Evolutionary conservation across 257 asterid species (phyloP).

Genomic region (Lycium barbarum): DNA sequence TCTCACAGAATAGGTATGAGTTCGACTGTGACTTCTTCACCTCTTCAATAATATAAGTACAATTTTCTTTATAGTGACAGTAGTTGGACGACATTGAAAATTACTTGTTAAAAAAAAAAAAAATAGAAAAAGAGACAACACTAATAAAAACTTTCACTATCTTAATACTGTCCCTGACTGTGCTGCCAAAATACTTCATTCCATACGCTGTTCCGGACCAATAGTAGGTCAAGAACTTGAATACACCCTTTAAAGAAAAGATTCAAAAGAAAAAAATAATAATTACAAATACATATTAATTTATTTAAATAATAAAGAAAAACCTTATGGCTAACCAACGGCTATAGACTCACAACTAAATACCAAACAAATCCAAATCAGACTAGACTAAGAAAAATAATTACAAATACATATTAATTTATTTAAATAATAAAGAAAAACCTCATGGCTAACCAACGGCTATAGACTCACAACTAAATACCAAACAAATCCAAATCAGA

Average conservation of each 20-base stretch:
- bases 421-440: neutral
- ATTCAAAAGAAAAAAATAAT: neutral
- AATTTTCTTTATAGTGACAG: neutral
- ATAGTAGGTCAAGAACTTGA: constrained; percentile 34
- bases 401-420: neutral
- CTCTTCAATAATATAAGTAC: neutral
- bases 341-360: neutral
- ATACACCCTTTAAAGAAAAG: neutral
- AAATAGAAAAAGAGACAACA: neutral
- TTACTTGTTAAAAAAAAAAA: neutral
- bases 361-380: neutral
- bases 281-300: neutral
- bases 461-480: neutral
- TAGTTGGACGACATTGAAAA: constrained; percentile 6
- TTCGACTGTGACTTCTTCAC: neutral
- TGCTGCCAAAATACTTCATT: constrained; percentile 39
- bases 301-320: neutral
- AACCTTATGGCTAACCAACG: neutral
- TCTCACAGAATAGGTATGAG: too few relatives aligned
- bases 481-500: neutral
- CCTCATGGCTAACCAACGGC: neutral
- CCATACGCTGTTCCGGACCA: constrained; percentile 45
- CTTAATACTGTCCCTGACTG: constrained; percentile 29
- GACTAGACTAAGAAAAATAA: too few relatives aligned
- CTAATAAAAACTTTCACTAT: neutral